phyloP scores from a whole-genome alignment of 2,329 filamentous ascomycete species.

The Zasmidium cellare region DNA sequence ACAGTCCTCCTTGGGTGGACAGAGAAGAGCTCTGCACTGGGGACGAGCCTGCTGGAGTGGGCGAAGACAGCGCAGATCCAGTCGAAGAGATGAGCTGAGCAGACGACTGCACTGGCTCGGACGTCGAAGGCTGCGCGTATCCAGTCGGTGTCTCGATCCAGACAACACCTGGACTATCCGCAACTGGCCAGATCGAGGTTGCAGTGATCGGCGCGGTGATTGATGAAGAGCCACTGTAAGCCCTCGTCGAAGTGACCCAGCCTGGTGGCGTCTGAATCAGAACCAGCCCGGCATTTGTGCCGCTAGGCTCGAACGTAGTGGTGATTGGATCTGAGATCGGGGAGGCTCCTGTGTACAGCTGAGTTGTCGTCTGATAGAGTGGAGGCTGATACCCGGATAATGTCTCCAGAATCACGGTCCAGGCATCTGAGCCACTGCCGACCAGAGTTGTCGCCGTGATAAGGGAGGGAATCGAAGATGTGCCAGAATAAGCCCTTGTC shows the following conservation, averaged over 20 bases:
- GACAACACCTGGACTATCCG: neutral
- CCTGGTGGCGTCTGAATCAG: conserved; percentile 9
- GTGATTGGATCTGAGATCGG: conserved; percentile 8
- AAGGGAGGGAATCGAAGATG: neutral
- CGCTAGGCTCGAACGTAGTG: conserved; percentile 8
- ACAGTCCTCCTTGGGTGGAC: too few relatives aligned
- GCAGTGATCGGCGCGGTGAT: neutral
- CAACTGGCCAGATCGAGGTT: neutral
- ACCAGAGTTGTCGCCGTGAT: conserved; percentile 6
- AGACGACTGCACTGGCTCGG: neutral
- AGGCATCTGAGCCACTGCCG: conserved; percentile 5
- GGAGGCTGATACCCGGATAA: neutral
- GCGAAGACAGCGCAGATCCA: too few relatives aligned
- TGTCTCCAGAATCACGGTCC: conserved; percentile 1
- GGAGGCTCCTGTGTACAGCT: conserved; percentile 9
- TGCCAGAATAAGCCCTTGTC: conserved; percentile 3
- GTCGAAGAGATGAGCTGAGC: too few relatives aligned
- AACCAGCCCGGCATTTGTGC: conserved; percentile 7
- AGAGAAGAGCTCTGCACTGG: too few relatives aligned
- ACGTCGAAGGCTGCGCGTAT: neutral
- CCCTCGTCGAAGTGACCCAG: neutral
- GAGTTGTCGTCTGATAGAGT: conserved; percentile 5
- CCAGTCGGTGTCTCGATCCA: neutral
- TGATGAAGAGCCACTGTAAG: conserved; percentile 1
- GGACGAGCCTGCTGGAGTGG: too few relatives aligned